Conservation (phyloP, 176 grass and related monocot species). For the Miscanthus lutarioriparius region DNA sequence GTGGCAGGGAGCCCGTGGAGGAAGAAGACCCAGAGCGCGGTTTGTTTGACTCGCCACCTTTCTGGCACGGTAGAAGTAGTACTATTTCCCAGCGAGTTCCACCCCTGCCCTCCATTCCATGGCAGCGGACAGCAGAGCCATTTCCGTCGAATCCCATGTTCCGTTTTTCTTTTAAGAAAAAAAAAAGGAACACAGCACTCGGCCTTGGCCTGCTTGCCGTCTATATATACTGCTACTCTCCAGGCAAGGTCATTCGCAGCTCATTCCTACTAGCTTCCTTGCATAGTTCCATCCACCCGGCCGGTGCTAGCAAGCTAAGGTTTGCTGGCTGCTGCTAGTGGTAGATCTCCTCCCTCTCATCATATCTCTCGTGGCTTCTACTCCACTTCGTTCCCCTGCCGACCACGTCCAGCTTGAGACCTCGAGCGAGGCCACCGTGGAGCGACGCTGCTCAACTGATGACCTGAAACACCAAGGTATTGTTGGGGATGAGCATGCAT, state of each 20-base stretch:
- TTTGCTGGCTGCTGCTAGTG: background rate
- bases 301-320: background rate
- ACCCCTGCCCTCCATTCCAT: constrained; percentile 19
- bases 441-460: background rate
- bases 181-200: background rate
- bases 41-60: constrained; percentile 16
- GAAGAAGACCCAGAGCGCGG: background rate
- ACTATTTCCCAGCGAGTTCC: background rate
- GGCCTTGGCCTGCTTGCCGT: background rate
- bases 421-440: background rate
- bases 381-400: background rate
- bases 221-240: constrained; percentile 33
- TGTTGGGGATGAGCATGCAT: background rate
- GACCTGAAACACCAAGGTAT: background rate
- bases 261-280: background rate
- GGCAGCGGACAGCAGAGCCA: background rate
- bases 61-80: background rate
- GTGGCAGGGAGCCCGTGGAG: background rate
- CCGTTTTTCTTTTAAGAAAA: background rate
- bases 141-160: background rate
- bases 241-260: background rate
- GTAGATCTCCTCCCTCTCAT: no score
- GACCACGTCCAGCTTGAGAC: background rate
- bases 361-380: background rate
- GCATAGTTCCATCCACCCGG: no score